phyloP scores from a whole-genome alignment of 1,284 basidiomycete species.

The Ceraceosorus guamensis region DNA sequence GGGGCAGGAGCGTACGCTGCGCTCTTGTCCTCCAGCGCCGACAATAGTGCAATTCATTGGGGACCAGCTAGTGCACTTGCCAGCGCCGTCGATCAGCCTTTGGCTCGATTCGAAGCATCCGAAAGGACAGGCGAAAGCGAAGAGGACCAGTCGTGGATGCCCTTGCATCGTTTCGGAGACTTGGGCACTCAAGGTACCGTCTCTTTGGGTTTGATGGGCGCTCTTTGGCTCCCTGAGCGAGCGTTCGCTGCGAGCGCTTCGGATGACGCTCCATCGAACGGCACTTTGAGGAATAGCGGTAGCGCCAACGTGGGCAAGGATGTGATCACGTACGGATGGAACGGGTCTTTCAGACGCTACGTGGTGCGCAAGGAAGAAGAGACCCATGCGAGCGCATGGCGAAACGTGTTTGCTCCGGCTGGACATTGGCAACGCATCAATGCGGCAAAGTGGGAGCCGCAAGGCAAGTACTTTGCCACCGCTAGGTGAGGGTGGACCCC shows the following conservation, averaged over 20 bases:
- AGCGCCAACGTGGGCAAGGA: no score
- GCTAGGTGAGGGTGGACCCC: slow-evolving; percentile 7
- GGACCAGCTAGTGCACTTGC: slow-evolving; percentile 17
- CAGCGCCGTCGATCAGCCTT: slow-evolving; percentile 7
- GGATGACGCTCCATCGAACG: not conserved
- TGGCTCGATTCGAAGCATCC: slow-evolving; percentile 38
- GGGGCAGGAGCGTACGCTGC: slow-evolving; percentile 28
- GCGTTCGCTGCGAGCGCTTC: slow-evolving; percentile 1
- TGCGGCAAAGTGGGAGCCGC: slow-evolving; percentile 37
- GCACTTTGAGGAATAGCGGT: not conserved
- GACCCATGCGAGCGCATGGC: no score
- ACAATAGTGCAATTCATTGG: slow-evolving; percentile 46
- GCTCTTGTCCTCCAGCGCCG: slow-evolving; percentile 40
- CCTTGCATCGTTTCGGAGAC: slow-evolving; percentile 42
- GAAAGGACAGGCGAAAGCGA: slow-evolving; percentile 3
- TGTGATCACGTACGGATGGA: slow-evolving; percentile 41
- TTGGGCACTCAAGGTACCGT: slow-evolving; percentile 36
- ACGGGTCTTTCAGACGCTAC: slow-evolving; percentile 42
- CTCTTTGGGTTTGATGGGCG: slow-evolving; percentile 37
- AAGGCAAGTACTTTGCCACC: slow-evolving; percentile 36
- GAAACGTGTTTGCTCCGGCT: slow-evolving; percentile 4
- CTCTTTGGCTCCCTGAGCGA: slow-evolving; percentile 39
- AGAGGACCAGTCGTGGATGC: slow-evolving; percentile 35
- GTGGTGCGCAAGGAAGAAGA: slow-evolving; percentile 2
- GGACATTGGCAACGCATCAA: slow-evolving; percentile 38